Base-by-base conservation (phyloP, 192 early-diverging fungal genomes). In the Podila clonocystis region DNA sequence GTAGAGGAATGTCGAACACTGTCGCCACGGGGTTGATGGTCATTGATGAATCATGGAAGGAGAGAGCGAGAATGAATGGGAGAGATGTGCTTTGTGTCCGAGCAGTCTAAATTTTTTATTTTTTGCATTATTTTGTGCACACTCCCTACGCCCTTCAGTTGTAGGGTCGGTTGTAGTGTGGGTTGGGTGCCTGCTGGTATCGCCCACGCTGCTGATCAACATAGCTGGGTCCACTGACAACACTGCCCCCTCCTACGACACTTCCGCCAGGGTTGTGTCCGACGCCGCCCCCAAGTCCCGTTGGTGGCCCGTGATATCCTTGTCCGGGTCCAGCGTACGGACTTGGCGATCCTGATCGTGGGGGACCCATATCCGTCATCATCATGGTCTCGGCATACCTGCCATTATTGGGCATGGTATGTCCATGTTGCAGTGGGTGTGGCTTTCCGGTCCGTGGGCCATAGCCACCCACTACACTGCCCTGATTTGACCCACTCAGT, bases 401-500 rank as follows among this genome's bases (percentile, higher is more conserved):
- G 71, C 63, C 73, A 55, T 65, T 52, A 24, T 80, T 68, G 11
- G 67, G 68, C 67, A 76, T 59, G 28, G 48, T 31, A 19, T 71
- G 75, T 41, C 69, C 68, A 17, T 78, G 63, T 19, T 78, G 75
- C 5, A 73, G 50, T 30, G 77, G 77, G 38, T 69, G 77, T 19
- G 77, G 77, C 17, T 61, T 72, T 22, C 28, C 58, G 9, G 20
- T 22, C 7, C 70, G 26, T 19, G 70, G 45, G 66, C 77, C 71
- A 33, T 73, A 72, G 17, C 77, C 77, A 11, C 70, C 34, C 1
- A 80, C 77, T 17, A 80, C 77, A 61, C 77, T 80, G 45, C 77
- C 77, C 29, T 80, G 77, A 9, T 80, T 80, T 31, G 77, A 80
- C 9, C 77, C 77, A 57, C 77, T 80, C 55, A 80, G 49, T 11